Base-by-base conservation (phyloP, 495 filamentous ascomycete genomes). In the Xylaria acuta region DNA sequence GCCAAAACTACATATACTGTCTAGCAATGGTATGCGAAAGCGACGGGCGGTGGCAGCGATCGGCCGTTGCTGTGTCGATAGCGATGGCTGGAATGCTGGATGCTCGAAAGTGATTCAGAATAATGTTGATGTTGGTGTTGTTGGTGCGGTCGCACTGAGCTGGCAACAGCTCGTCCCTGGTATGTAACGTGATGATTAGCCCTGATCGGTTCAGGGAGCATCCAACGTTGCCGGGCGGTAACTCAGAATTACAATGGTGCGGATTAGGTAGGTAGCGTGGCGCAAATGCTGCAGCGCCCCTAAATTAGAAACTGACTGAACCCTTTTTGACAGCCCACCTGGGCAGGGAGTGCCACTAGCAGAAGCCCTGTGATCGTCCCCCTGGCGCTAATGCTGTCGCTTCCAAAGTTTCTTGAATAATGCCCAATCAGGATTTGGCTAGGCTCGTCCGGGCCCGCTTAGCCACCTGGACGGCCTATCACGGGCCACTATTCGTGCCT, bases 1-100 rank as follows among this genome's bases (percentile, higher is more conserved):
- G 40, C 70, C 62, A 72, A 67, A 72, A 60, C 70, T 59, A 56
- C 70, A 67, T 71, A 53, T 64, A 53, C 45, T 22, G 59, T 20
- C 59, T 34, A 56, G 69, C 36, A 32, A 38, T 53, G 40, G 68
- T 36, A 71, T 59, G 59, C 20, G 68, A 59, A 32, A 63, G 68
- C 68, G 45, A 49, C n/a, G 25, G 41, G 34, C 34, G 25, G 36
- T 16, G 60, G n/a, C 51, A 45, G n/a, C 45, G 41, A 64, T 43
- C 59, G 36, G 56, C 34, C 58, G 68, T 62, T 70, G 59, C 60
- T 51, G 36, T 36, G 59, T 56, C 43, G 69, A 54, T 64, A 45
- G n/a, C 27, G 30, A 47, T 70, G 3, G 1, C 14, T 54, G 47
- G 59, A 64, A 71, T 54, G 69, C 6, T 27, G 45, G 11, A 62